A percentile compares a stretch with the other conserved stretches of the same genome.
Conservation (phyloP, 1,284 basidiomycete species). For the Heimioporus retisporus region DNA sequence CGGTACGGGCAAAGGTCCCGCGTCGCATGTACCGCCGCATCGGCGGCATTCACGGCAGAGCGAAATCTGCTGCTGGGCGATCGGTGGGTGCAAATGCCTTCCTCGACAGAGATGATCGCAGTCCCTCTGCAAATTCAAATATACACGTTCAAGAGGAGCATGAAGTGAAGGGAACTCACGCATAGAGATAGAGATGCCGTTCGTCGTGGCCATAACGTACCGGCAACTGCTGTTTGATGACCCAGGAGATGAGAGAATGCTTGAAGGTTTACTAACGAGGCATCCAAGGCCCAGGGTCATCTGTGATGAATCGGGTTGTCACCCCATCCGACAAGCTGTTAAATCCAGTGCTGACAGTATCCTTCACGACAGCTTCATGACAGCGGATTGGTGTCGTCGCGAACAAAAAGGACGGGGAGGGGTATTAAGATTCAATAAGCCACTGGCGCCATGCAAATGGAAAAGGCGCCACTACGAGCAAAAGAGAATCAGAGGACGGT, state of each 20-base stretch:
- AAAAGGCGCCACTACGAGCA: conserved; percentile 35
- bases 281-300: conserved; percentile 41
- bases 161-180: conserved; percentile 19
- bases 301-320: conserved; percentile 25
- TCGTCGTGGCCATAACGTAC: conserved; percentile 33
- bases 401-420: neutral
- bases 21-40: conserved; percentile 14
- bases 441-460: conserved; percentile 42
- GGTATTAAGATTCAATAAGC: neutral
- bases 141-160: too few species aligned
- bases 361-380: conserved; percentile 35
- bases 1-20: conserved; percentile 16
- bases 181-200: conserved; percentile 40
- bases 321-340: conserved; percentile 35
- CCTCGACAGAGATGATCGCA: conserved; percentile 20
- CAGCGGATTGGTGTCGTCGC: conserved; percentile 27
- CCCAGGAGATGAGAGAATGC: neutral
- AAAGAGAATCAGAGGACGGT: neutral
- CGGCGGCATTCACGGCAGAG: too few species aligned
- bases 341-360: conserved; percentile 34
- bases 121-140: conserved; percentile 13
- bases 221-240: neutral
- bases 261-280: conserved; percentile 29
- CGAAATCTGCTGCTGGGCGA: too few species aligned
- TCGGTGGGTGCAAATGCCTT: neutral